Percentiles rank a stretch among this genome's conserved stretches.
phyloP scores from a whole-genome alignment of 2,329 filamentous ascomycete genomes.

The Sporothrix protearum region DNA sequence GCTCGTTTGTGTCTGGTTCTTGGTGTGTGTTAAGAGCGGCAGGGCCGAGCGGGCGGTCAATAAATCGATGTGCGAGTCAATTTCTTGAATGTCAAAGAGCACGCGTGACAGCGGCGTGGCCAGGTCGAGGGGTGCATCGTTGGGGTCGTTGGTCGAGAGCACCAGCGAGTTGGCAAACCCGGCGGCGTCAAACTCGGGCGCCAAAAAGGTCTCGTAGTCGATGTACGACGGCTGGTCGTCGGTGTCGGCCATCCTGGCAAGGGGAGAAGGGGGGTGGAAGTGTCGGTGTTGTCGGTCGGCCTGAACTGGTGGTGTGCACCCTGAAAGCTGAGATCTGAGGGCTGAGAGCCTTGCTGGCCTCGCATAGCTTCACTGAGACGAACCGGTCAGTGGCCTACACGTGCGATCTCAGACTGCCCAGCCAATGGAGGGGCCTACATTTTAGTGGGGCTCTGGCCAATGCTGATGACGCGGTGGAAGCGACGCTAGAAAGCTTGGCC shows the following conservation, averaged over 20 bases:
- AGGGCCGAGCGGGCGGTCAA: constrained; percentile 81
- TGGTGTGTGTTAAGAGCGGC: constrained; percentile 74
- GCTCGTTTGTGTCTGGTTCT: constrained; percentile 68
- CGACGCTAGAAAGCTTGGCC: constrained; percentile 10
- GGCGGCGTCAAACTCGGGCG: constrained; percentile 74
- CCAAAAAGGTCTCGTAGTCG: constrained; percentile 89
- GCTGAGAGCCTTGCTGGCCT: background rate
- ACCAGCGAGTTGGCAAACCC: constrained; percentile 87
- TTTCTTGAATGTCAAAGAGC: constrained; percentile 93
- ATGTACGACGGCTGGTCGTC: constrained; percentile 72
- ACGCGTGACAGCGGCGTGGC: constrained; percentile 90
- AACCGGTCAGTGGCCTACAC: background rate
- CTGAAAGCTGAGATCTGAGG: background rate
- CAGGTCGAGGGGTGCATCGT: constrained; percentile 85
- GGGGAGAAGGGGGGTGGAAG: background rate
- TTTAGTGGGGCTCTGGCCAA: background rate
- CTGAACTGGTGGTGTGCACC: background rate
- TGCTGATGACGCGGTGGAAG: constrained; percentile 14
- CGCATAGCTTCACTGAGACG: background rate
- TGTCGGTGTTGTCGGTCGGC: background rate
- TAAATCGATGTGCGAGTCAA: constrained; percentile 91
- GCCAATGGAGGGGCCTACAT: background rate
- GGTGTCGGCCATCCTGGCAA: constrained; percentile 34
- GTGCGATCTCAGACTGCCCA: background rate
- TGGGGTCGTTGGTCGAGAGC: constrained; percentile 84